Evolutionary conservation across 306 rosid genomes (phyloP).

Genomic region (Glycine soja): DNA sequence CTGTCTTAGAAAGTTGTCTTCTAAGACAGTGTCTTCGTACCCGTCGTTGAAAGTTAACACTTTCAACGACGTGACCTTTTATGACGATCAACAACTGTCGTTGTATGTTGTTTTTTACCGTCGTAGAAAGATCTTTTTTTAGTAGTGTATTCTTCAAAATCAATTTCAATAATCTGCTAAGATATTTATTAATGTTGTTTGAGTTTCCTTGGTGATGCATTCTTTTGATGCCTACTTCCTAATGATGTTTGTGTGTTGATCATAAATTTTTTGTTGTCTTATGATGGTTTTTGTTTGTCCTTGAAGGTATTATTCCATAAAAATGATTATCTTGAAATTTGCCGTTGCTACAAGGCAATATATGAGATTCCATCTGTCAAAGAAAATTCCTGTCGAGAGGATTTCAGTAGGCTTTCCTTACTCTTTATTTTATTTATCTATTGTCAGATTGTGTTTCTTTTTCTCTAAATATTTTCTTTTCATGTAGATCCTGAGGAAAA

Average conservation of each 20-base stretch:
- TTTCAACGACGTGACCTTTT: too few relatives aligned
- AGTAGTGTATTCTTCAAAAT: not conserved
- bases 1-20: too few relatives aligned
- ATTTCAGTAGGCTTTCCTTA: slow-evolving; percentile 58
- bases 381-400: slow-evolving; percentile 70
- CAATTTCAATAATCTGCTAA: not conserved
- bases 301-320: slow-evolving; percentile 78
- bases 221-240: not conserved
- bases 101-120: too few relatives aligned
- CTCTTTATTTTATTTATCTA: slow-evolving; percentile 23
- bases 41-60: too few relatives aligned
- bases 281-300: slow-evolving; percentile 18
- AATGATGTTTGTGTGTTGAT: not conserved
- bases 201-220: not conserved
- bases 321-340: slow-evolving; percentile 89
- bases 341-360: slow-evolving; percentile 87
- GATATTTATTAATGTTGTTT: slow-evolving; percentile 8
- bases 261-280: slow-evolving; percentile 30
- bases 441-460: not conserved
- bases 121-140: too few relatives aligned
- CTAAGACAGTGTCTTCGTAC: too few relatives aligned
- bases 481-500: slow-evolving; percentile 77
- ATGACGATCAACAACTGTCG: too few relatives aligned
- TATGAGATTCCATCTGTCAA: slow-evolving; percentile 84
- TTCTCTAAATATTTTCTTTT: slow-evolving; percentile 26